Evolutionary conservation across 148 eudicot genomes (phyloP).

Genomic region (Chenopodium album): DNA sequence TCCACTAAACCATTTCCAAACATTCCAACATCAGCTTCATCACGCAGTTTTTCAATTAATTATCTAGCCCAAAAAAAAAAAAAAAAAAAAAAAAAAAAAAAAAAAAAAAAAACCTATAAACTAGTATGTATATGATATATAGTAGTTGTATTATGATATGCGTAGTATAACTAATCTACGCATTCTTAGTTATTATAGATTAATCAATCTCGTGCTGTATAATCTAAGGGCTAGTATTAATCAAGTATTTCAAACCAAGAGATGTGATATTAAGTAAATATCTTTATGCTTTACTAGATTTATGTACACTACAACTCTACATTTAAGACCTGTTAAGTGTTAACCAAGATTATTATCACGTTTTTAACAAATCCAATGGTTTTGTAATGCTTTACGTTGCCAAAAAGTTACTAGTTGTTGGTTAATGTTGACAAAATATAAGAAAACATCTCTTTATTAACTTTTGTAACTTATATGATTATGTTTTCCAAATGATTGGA

Average conservation of each 20-base stretch:
- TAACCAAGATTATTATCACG: background rate
- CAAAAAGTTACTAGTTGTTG: constrained; percentile 9
- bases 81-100: too few relatives aligned
- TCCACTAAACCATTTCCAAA: background rate
- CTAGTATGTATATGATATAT: too few relatives aligned
- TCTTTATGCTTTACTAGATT: background rate
- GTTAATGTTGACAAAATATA: constrained; percentile 23
- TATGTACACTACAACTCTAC: background rate
- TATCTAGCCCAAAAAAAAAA: too few relatives aligned
- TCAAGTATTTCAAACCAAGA: background rate
- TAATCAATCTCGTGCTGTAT: background rate
- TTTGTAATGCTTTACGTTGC: background rate
- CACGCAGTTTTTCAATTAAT: too few relatives aligned
- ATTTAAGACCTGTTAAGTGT: background rate
- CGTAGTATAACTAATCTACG: too few relatives aligned
- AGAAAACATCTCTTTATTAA: constrained; percentile 14
- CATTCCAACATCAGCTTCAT: too few relatives aligned
- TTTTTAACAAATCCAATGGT: constrained; percentile 13
- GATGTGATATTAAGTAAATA: background rate
- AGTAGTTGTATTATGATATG: too few relatives aligned
- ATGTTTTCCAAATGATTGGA: constrained; percentile 23
- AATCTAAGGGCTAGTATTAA: background rate
- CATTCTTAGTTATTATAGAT: too few relatives aligned
- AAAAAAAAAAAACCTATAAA: too few relatives aligned
- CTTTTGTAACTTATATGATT: constrained; percentile 19